A percentile compares a stretch with the other conserved stretches of the same genome.
Conservation (phyloP, 2,329 filamentous ascomycete species). For the Cadophora luteo-olivacea region DNA sequence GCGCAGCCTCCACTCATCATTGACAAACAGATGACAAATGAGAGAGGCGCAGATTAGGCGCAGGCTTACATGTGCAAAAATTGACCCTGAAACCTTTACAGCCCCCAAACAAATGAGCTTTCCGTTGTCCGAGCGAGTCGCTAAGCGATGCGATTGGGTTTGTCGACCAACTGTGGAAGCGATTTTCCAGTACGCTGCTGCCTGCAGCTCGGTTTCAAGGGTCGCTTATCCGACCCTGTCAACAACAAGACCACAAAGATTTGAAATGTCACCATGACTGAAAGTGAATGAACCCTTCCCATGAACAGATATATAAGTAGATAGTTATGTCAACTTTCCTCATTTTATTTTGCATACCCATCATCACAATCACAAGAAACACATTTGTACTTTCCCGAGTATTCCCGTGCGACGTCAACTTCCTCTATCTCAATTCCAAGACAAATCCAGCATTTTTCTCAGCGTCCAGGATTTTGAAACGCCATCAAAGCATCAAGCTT, state of each 20-base stretch:
- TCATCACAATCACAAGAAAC: background rate
- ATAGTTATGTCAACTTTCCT: background rate
- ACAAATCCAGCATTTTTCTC: background rate
- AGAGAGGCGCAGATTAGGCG: background rate
- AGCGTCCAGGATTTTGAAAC: background rate
- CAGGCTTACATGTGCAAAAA: background rate
- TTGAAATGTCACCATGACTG: background rate
- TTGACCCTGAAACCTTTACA: background rate
- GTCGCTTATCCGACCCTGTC: constrained; percentile 11
- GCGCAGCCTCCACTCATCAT: background rate
- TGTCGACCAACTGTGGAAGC: no score
- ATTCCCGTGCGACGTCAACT: no score
- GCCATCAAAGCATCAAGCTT: background rate
- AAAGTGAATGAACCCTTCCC: background rate
- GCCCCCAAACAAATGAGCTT: background rate
- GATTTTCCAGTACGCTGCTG: background rate
- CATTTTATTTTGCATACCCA: background rate
- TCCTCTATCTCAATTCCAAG: no score
- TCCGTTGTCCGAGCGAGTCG: background rate
- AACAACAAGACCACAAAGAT: background rate
- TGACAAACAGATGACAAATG: background rate
- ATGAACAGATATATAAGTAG: background rate
- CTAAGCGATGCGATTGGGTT: background rate
- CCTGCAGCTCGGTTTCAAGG: constrained; percentile 1
- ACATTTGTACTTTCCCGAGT: background rate